Evolutionary conservation across 2,329 filamentous ascomycete genomes (phyloP).

Genomic region (Sporothrix dimorphospora): DNA sequence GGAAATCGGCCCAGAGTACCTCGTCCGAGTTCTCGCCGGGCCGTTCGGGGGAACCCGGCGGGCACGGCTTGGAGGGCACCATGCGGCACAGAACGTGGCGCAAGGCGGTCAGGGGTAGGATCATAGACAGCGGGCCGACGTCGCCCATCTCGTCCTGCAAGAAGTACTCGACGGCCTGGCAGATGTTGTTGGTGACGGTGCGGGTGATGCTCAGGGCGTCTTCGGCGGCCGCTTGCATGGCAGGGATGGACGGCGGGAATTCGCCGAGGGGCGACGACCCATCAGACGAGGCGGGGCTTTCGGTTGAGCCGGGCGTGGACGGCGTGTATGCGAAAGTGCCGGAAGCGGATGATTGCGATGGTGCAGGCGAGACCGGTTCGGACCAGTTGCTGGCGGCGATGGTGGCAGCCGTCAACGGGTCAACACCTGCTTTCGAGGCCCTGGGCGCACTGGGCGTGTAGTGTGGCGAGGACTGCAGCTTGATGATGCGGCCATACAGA

Average conservation of each 20-base stretch:
- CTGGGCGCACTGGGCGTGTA: not conserved
- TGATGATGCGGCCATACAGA: slow-evolving; percentile 23
- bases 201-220: not conserved
- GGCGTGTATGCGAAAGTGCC: not conserved
- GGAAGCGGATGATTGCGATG: not conserved
- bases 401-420: not conserved
- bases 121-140: slow-evolving; percentile 32
- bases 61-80: not conserved
- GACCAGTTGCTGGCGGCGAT: not conserved
- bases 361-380: not conserved
- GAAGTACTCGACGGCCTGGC: slow-evolving; percentile 36
- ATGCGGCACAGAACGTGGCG: slow-evolving; percentile 13
- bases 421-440: not conserved
- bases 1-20: slow-evolving; percentile 28
- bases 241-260: not conserved
- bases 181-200: slow-evolving; percentile 33
- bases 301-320: not conserved
- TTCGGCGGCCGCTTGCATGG: slow-evolving; percentile 20
- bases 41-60: not conserved
- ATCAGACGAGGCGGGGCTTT: not conserved
- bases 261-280: not conserved
- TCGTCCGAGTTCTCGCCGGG: slow-evolving; percentile 29
- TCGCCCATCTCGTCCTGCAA: slow-evolving; percentile 31
- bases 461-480: not conserved
- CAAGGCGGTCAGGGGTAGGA: slow-evolving; percentile 31